phyloP scores from a whole-genome alignment of 2,329 filamentous ascomycete genomes.

The Stylonectria norvegica region DNA sequence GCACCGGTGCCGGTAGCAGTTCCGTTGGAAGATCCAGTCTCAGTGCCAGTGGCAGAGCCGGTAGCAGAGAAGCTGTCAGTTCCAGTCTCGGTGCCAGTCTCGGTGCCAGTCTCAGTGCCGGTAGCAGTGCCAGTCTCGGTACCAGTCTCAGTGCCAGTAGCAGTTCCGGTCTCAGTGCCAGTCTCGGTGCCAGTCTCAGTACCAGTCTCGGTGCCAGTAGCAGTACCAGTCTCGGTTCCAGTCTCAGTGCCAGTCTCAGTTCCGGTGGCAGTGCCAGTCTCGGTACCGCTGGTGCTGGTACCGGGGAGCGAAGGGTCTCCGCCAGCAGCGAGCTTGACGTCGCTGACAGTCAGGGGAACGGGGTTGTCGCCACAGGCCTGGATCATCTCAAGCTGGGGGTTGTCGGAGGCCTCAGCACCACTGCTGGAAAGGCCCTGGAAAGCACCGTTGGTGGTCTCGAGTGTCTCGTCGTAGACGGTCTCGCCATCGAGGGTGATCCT shows the following conservation, averaged over 20 bases:
- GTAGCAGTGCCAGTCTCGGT: no score
- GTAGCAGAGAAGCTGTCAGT: no score
- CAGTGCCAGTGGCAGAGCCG: slow-evolving; percentile 36
- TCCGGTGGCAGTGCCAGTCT: no score
- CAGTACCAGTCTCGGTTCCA: no score
- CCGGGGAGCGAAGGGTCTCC: no score
- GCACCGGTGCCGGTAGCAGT: slow-evolving; percentile 21
- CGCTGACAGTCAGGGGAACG: slow-evolving; percentile 4
- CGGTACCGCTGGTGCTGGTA: slow-evolving; percentile 30
- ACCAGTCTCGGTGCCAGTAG: no score
- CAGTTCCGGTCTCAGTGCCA: no score
- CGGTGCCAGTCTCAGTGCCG: no score
- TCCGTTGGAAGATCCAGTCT: slow-evolving; percentile 13
- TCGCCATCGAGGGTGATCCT: slow-evolving; percentile 6
- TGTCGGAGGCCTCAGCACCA: neutral
- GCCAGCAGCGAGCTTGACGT: slow-evolving; percentile 2
- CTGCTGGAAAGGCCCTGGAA: slow-evolving; percentile 3
- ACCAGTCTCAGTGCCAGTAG: no score
- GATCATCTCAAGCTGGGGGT: slow-evolving; percentile 6
- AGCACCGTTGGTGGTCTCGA: slow-evolving; percentile 1
- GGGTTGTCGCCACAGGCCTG: slow-evolving; percentile 10
- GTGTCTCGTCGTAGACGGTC: slow-evolving; percentile 3
- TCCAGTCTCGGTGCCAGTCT: no score
- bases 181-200: no score
- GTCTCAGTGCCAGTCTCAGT: no score